Evolutionary conservation across 2,329 filamentous ascomycete species (phyloP).

Genomic region (Scedosporium aurantiacum): DNA sequence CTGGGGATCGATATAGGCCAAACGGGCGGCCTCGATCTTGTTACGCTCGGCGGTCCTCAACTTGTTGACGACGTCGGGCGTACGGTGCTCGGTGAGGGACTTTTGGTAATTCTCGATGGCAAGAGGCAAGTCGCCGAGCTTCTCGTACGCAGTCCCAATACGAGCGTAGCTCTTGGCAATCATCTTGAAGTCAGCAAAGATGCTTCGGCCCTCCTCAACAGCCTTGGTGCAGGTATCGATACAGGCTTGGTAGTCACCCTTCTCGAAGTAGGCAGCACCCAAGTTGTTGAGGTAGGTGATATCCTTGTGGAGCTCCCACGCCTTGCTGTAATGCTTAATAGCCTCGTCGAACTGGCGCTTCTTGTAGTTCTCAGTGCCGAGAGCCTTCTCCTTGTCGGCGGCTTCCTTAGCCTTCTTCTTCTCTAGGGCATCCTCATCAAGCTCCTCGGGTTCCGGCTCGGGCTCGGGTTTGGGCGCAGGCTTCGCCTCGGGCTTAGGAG

Average conservation of each 20-base stretch:
- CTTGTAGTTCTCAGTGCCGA: constrained; percentile 95
- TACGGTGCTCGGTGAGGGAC: constrained; percentile 92
- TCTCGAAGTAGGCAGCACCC: constrained; percentile 88
- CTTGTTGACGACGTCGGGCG: constrained; percentile 86
- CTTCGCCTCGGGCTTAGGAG: constrained; percentile 26
- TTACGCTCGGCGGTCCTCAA: constrained; percentile 81
- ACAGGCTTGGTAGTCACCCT: constrained; percentile 81
- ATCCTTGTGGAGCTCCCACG: constrained; percentile 90
- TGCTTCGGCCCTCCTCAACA: constrained; percentile 76
- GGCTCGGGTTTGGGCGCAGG: constrained; percentile 20
- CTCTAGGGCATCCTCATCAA: constrained; percentile 73
- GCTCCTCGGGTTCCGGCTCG: constrained; percentile 49
- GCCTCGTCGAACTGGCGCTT: constrained; percentile 94
- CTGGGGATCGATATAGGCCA: constrained; percentile 76
- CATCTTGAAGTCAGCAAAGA: constrained; percentile 94
- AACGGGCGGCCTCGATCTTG: constrained; percentile 63
- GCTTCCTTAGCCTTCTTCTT: constrained; percentile 87
- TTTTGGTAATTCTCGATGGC: constrained; percentile 87
- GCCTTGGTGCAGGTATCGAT: constrained; percentile 83
- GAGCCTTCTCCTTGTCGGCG: constrained; percentile 86
- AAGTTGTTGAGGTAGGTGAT: constrained; percentile 97
- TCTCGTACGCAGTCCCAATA: constrained; percentile 90
- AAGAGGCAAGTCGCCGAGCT: constrained; percentile 63
- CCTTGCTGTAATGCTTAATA: constrained; percentile 87
- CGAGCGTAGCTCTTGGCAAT: constrained; percentile 97